Base-by-base conservation (phyloP, 2,329 filamentous ascomycete genomes). In the Atkinsonella texensis region DNA sequence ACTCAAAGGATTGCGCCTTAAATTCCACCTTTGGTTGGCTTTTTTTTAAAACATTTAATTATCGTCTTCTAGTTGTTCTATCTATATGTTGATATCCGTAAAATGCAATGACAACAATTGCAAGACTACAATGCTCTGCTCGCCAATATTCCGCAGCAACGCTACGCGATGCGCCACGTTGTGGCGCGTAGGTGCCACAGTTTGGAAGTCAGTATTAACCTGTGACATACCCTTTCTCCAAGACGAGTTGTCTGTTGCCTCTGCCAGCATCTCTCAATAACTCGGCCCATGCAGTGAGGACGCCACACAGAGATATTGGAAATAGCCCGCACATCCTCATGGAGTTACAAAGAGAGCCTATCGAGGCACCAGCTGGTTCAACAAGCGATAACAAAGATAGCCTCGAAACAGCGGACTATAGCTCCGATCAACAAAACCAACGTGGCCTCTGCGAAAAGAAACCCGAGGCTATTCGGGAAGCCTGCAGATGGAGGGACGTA, bases 401-500 rank as follows among this genome's bases (percentile, higher is more conserved):
- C 49, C 40, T 51, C 43, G n/a, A 33, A n/a, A 47, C 35, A 32
- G 48, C 43, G 52, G 51, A 55, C 49, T 53, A 57, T 48, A 38
- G 51, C 12, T 40, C 33, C 23, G 13, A 31, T 5, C 35, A 18
- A 49, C 15, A 43, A 15, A 40, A 17, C 13, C 55, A 59, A 12
- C 45, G 33, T 12, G 32, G 10, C 17, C 28, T 52, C 12, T n/a
- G 4, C 18, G 28, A 45, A 17, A 20, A 45, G 40, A 54, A 54
- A 35, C 4, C 44, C 13, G 38, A 50, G 12, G 48, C 43, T 49
- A 62, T 72, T 46, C 65, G 76, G 18, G 70, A 75, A 44, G 85
- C 85, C 32, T 88, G 84, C 68, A 70, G 69, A 55, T 68, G 68
- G 60, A 72, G 67, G 49, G 77, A 88, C 62, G 65, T 84, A 38